Evolutionary conservation across 306 rosid species (phyloP).

Genomic region (Morella rubra): DNA sequence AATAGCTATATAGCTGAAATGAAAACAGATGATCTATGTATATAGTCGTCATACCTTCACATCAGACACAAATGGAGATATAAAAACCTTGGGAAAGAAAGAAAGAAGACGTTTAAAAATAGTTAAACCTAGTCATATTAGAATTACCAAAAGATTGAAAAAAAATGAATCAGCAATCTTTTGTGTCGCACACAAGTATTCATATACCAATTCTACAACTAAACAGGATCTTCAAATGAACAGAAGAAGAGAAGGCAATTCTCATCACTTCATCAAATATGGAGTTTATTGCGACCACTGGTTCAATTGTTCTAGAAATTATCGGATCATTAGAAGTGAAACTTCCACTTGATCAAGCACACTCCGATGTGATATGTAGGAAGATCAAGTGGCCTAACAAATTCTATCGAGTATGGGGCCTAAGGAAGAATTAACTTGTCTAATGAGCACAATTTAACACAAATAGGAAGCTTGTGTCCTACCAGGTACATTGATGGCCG

Average conservation of each 20-base stretch:
- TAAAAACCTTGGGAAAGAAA: not conserved
- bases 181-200: not conserved
- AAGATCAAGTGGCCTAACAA: not conserved
- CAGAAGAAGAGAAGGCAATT: not conserved
- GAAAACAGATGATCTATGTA: not conserved
- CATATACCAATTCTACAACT: not conserved
- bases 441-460: not conserved
- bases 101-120: not conserved
- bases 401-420: not conserved
- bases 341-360: not conserved
- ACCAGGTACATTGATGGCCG: constrained; percentile 92
- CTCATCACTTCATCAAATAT: constrained; percentile 2
- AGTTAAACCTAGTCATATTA: not conserved
- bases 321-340: not conserved
- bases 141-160: not conserved
- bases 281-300: not conserved
- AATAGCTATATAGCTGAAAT: not conserved
- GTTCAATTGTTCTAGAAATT: not conserved
- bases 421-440: not conserved
- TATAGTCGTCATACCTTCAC: not conserved
- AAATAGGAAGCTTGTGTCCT: constrained; percentile 1
- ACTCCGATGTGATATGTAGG: not conserved
- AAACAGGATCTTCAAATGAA: not conserved
- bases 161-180: not conserved
- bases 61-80: not conserved